These are phyloP conservation scores for Quercus rubra DNA, from an alignment of 306 rosid genomes.

Conservation along the genomic window DNA sequence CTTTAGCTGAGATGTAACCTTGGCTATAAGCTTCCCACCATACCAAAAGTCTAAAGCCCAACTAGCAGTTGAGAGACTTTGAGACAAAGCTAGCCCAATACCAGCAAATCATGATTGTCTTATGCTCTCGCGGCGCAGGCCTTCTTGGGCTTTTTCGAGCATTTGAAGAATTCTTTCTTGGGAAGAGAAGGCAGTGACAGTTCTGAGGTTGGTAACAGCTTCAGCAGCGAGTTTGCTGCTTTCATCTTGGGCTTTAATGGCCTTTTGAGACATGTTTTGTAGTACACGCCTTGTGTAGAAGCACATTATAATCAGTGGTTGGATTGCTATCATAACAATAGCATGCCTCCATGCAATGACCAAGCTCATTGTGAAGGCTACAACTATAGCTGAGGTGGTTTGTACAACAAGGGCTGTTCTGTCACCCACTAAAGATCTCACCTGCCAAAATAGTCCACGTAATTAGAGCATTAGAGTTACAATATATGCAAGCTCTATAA, in stretches of 20 bases:
- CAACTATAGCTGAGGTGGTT: constrained; percentile 62
- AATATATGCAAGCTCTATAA: not conserved
- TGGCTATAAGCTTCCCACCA: constrained; percentile 59
- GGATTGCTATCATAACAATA: constrained; percentile 68
- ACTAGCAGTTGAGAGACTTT: constrained; percentile 41
- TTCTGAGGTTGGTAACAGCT: constrained; percentile 81
- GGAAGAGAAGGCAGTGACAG: constrained; percentile 80
- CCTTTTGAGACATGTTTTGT: constrained; percentile 50
- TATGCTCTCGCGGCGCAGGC: constrained; percentile 57
- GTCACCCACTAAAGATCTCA: constrained; percentile 88
- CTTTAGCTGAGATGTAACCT: constrained; percentile 43
- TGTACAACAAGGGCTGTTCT: constrained; percentile 68
- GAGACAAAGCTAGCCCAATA: constrained; percentile 67
- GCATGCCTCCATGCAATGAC: constrained; percentile 84
- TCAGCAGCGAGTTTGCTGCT: constrained; percentile 88
- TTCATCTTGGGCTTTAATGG: constrained; percentile 65
- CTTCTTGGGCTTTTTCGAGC: constrained; percentile 77
- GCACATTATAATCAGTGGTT: constrained; percentile 60
- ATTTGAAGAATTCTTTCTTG: constrained; percentile 68
- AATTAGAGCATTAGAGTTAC: too few relatives aligned
- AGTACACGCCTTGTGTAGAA: constrained; percentile 77
- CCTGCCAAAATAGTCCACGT: constrained; percentile 30
- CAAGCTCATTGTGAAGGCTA: constrained; percentile 79
- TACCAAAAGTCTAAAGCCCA: constrained; percentile 92
- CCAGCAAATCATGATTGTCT: constrained; percentile 85